A percentile compares a stretch with the other conserved stretches of the same genome.
These are phyloP conservation scores for Puccinia polysora DNA, from an alignment of 1,284 basidiomycete species.

Conservation along the genomic window DNA sequence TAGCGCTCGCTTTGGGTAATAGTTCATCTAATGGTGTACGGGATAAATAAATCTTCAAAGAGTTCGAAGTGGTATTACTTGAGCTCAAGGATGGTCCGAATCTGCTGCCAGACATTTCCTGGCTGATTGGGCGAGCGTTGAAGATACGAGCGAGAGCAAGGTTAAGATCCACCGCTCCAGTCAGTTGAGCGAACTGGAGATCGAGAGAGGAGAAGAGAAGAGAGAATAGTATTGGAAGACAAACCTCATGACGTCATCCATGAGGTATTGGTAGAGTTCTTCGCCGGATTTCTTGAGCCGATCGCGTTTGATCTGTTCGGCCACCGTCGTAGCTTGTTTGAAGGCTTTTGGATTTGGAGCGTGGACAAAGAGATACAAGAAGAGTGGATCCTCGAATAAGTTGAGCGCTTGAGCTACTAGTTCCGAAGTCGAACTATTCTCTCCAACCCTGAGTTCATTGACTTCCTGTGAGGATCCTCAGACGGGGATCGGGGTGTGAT, in stretches of 20 bases:
- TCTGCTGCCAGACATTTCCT: background rate
- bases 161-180: no score
- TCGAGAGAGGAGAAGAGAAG: background rate
- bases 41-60: conserved; percentile 29
- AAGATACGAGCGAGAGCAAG: no score
- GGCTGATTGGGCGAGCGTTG: background rate
- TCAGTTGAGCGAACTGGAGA: no score
- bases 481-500: no score
- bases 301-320: conserved; percentile 27
- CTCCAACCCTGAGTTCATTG: conserved; percentile 17
- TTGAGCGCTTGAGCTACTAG: conserved; percentile 12
- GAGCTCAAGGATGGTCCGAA: background rate
- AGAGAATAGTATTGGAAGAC: no score
- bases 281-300: background rate
- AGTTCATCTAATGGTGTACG: conserved; percentile 31
- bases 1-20: conserved; percentile 21
- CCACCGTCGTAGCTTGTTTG: background rate
- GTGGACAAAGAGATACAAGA: conserved; percentile 20
- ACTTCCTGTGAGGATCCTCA: no score
- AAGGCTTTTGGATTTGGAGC: conserved; percentile 4
- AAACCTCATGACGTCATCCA: conserved; percentile 36
- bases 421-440: background rate
- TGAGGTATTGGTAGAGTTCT: conserved; percentile 33
- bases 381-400: conserved; percentile 30
- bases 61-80: background rate